These are phyloP conservation scores for Penicillium expansum DNA, from an alignment of 2,329 filamentous ascomycete genomes.

Conservation along the genomic window DNA sequence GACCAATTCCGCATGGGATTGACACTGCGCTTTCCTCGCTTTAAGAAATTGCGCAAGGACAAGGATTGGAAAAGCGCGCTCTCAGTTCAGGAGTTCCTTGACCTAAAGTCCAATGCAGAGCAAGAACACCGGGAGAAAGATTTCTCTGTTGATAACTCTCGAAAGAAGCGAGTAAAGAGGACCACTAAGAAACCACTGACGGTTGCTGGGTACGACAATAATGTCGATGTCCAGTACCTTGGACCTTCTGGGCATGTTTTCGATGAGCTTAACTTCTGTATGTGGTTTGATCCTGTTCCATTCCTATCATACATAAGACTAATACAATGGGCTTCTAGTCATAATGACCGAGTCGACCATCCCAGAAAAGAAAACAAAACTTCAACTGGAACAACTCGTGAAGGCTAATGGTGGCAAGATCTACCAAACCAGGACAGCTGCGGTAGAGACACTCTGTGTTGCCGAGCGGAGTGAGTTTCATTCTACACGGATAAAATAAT, in stretches of 20 bases:
- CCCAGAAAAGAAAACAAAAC: slow-evolving; percentile 71
- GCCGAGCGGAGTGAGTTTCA: slow-evolving; percentile 65
- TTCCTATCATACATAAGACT: slow-evolving; percentile 3
- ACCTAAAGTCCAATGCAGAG: slow-evolving; percentile 67
- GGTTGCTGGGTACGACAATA: slow-evolving; percentile 67
- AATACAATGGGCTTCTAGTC: slow-evolving; percentile 30
- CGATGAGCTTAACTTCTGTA: slow-evolving; percentile 71
- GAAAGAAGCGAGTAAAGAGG: slow-evolving; percentile 63
- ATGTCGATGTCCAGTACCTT: slow-evolving; percentile 52
- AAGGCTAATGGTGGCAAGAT: slow-evolving; percentile 80
- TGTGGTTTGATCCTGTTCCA: slow-evolving; percentile 13
- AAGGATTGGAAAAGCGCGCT: slow-evolving; percentile 79
- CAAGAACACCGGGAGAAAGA: slow-evolving; percentile 69
- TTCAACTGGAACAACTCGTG: slow-evolving; percentile 74
- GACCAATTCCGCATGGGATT: slow-evolving; percentile 73
- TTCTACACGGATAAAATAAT: background rate
- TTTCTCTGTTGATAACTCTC: slow-evolving; percentile 66
- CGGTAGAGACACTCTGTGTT: slow-evolving; percentile 65
- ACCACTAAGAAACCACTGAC: slow-evolving; percentile 64
- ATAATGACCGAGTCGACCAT: slow-evolving; percentile 72
- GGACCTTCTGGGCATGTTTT: slow-evolving; percentile 66
- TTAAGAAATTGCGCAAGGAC: slow-evolving; percentile 77
- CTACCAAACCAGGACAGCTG: slow-evolving; percentile 67
- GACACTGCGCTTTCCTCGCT: slow-evolving; percentile 88
- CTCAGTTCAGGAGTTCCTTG: slow-evolving; percentile 72